Evolutionary conservation across 495 filamentous ascomycete species (phyloP).

Genomic region (Aspergillus olivimuriae): DNA sequence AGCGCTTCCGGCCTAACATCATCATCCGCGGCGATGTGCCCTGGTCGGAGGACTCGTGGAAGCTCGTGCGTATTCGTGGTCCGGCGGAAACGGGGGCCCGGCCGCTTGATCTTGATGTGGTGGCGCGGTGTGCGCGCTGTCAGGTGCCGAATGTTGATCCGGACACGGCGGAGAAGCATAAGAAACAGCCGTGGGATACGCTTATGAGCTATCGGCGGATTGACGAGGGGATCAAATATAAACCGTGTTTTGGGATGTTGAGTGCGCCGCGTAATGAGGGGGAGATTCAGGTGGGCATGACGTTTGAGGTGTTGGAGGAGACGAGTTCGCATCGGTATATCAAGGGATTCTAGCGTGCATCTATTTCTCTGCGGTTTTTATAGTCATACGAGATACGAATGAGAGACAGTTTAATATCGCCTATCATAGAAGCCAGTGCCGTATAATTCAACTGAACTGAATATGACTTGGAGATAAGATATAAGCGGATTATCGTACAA

Average conservation of each 20-base stretch:
- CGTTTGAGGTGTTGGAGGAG: slow-evolving; percentile 47
- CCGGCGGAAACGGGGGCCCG: slow-evolving; percentile 22
- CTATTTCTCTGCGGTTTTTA: slow-evolving; percentile 1
- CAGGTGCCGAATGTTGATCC: slow-evolving; percentile 82
- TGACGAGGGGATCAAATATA: slow-evolving; percentile 63
- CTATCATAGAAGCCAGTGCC: too few relatives aligned
- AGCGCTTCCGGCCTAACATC: slow-evolving; percentile 81
- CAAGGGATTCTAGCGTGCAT: slow-evolving; percentile 24
- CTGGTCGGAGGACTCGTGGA: slow-evolving; percentile 78
- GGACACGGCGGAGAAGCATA: slow-evolving; percentile 61
- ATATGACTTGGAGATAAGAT: too few relatives aligned
- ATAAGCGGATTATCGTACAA: slow-evolving; percentile 2
- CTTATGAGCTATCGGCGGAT: slow-evolving; percentile 65
- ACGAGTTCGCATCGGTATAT: slow-evolving; percentile 56
- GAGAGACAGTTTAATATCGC: too few relatives aligned
- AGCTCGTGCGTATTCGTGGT: slow-evolving; percentile 53
- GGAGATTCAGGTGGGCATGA: slow-evolving; percentile 47
- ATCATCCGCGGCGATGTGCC: slow-evolving; percentile 57
- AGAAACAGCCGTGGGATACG: slow-evolving; percentile 68
- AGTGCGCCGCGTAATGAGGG: slow-evolving; percentile 55
- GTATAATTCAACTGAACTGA: too few relatives aligned
- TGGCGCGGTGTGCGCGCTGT: slow-evolving; percentile 70
- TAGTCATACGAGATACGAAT: too few relatives aligned
- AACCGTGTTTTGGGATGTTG: slow-evolving; percentile 82
- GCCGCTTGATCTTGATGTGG: slow-evolving; percentile 47